Base-by-base conservation (phyloP, 1,139 yeast species). In the Geotrichum europaeum region DNA sequence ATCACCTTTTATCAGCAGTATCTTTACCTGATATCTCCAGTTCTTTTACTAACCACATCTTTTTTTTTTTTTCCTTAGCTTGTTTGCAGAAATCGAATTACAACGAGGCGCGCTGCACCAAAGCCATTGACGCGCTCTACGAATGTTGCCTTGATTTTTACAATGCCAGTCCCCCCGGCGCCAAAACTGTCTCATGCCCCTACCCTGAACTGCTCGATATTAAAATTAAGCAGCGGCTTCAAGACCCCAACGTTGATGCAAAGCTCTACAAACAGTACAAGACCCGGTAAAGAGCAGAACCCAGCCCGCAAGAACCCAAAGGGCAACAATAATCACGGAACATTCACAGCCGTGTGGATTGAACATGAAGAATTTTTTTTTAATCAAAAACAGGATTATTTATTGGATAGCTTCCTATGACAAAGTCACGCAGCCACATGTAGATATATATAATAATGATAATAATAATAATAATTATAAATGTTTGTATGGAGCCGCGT, bases 101-200 rank as follows among this genome's bases (percentile, higher is more conserved):
- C 72, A 78, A 85, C 70, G 92, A 87, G 70, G 70, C 86, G 12
- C 83, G 81, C 65, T 87, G 94, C 69, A 77, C 86, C 6, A 75
- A 76, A 60, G 74, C 78, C 49, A 86, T 87, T 50, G 88, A 84
- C 67, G 76, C 78, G 50, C 74, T 87, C 49, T 87, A 86, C 72
- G 77, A 76, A 24, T 87, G 94, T 71, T 87, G 94, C 69, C 76
- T 78, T 65, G 67, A 75, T 55, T 84, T 81, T 68, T 87, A 87
- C 70, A 74, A 76, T 57, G 71, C 75, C n/a, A 76, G 82, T 45
- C 55, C 49, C n/a, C n/a, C 18, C 32, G 57, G 45, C 15, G 13
- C 52, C 10, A 75, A 78, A 51, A 83, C 86, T 15, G 79, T 81
- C 3, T 85, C 90, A 66, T 87, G 94, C 71, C 91, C 92, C 13